Conservation (phyloP, 805 yeast genomes). For the Metschnikowia shivogae region DNA sequence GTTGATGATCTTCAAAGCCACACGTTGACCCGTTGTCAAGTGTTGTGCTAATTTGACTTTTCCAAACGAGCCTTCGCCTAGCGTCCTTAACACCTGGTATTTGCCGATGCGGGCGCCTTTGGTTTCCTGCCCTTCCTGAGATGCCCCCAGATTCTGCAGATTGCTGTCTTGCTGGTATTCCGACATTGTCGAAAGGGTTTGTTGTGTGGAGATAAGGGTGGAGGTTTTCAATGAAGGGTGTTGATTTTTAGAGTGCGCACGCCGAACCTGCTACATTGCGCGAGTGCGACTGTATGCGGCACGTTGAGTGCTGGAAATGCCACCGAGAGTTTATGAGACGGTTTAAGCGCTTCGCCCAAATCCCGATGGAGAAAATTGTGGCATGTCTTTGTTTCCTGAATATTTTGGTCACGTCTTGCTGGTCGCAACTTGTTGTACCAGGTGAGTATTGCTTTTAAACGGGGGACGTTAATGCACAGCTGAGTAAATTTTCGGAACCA, state of each 20-base stretch:
- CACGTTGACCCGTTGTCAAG: constrained; percentile 84
- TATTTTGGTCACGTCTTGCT: too few relatives aligned
- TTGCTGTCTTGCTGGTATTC: constrained; percentile 9
- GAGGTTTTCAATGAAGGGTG: neutral
- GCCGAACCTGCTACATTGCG: neutral
- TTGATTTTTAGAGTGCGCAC: constrained; percentile 5
- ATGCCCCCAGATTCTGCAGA: constrained; percentile 2
- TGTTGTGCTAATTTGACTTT: constrained; percentile 91
- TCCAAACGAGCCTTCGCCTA: constrained; percentile 97
- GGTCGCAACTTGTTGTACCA: too few relatives aligned
- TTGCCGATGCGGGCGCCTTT: constrained; percentile 68
- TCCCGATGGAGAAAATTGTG: too few relatives aligned
- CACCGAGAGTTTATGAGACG: too few relatives aligned
- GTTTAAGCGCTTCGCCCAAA: too few relatives aligned
- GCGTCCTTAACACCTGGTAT: constrained; percentile 85
- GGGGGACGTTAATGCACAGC: too few relatives aligned
- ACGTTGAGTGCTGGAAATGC: too few relatives aligned
- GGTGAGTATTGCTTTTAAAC: too few relatives aligned
- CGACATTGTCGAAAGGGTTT: constrained; percentile 9
- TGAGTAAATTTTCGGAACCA: too few relatives aligned
- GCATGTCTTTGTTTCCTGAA: too few relatives aligned
- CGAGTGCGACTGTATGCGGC: too few relatives aligned
- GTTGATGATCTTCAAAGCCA: constrained; percentile 89
- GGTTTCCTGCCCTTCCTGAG: constrained; percentile 18
- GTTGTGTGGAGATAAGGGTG: constrained; percentile 1